A percentile compares a stretch with the other conserved stretches of the same genome.
Evolutionary conservation across 352 stramenopile species (phyloP).

Genomic region (Globisporangium perplexum): DNA sequence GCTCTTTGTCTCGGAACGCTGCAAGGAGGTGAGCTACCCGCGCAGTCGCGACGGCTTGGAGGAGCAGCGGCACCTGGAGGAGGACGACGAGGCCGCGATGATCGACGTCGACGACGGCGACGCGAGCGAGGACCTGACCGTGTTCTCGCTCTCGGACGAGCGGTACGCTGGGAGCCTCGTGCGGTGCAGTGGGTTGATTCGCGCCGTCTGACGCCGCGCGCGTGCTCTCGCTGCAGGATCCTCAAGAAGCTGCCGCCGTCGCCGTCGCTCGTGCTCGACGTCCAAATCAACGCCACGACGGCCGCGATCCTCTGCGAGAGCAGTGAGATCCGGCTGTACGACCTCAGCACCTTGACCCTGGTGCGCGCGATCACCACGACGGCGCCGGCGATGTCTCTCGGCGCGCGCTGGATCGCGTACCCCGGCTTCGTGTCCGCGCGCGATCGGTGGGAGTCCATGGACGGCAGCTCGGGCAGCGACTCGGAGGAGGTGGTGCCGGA

Average conservation of each 20-base stretch:
- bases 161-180: constrained; percentile 13
- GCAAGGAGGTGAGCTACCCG: constrained; percentile 25
- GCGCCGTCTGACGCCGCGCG: neutral
- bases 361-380: constrained; percentile 38
- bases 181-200: neutral
- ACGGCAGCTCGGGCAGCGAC: constrained; percentile 27
- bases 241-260: constrained; percentile 46
- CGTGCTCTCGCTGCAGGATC: constrained; percentile 21
- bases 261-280: constrained; percentile 58
- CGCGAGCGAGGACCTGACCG: constrained; percentile 39
- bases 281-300: constrained; percentile 50
- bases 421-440: constrained; percentile 29
- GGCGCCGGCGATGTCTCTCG: constrained; percentile 59
- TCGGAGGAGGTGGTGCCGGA: constrained; percentile 40
- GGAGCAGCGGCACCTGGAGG: constrained; percentile 22
- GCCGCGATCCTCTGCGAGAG: constrained; percentile 65
- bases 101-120: constrained; percentile 20
- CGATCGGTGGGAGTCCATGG: constrained; percentile 20
- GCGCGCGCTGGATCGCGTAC: constrained; percentile 65
- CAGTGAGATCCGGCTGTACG: constrained; percentile 59
- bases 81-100: constrained; percentile 35
- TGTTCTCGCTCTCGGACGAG: constrained; percentile 49
- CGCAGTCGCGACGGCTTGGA: constrained; percentile 14
- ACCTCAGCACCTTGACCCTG: constrained; percentile 44
- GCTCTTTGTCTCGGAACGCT: constrained; percentile 54